phyloP scores from a whole-genome alignment of 768 basidiomycete species.

The Lentinus brumalis region DNA sequence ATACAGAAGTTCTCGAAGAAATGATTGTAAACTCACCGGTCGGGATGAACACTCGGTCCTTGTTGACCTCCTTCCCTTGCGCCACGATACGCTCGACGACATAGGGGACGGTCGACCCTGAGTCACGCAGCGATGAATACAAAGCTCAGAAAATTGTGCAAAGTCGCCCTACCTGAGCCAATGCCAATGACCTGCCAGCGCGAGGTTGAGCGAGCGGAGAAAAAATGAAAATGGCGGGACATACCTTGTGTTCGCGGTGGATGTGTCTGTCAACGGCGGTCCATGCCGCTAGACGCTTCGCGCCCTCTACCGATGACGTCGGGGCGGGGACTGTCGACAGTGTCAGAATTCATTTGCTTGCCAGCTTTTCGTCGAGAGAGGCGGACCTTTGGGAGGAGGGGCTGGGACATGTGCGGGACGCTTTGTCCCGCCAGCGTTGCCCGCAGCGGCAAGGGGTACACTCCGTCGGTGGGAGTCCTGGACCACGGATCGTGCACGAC shows the following conservation, averaged over 20 bases:
- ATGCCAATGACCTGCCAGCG: slow-evolving; percentile 75
- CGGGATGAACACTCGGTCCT: slow-evolving; percentile 85
- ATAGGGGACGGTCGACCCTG: slow-evolving; percentile 93
- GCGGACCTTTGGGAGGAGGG: slow-evolving; percentile 13
- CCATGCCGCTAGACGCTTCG: slow-evolving; percentile 90
- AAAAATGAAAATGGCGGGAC: slow-evolving; percentile 22
- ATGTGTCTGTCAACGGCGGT: slow-evolving; percentile 93
- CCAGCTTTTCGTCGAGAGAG: background rate
- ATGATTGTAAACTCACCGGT: no score
- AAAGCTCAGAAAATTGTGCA: slow-evolving; percentile 10
- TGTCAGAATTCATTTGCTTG: background rate
- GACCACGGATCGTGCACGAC: background rate
- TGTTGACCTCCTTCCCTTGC: slow-evolving; percentile 78
- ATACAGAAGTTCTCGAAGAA: no score
- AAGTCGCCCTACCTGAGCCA: slow-evolving; percentile 63
- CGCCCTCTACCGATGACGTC: slow-evolving; percentile 65
- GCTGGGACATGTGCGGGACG: slow-evolving; percentile 6
- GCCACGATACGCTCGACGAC: slow-evolving; percentile 93
- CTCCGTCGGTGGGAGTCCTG: slow-evolving; percentile 24
- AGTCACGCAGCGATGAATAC: background rate
- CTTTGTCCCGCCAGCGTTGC: slow-evolving; percentile 17
- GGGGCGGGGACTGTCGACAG: slow-evolving; percentile 19
- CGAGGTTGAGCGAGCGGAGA: background rate
- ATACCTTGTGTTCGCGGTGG: slow-evolving; percentile 76
- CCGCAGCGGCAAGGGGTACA: slow-evolving; percentile 26